Conservation (phyloP, 305 asterid genomes). For the Plantago lanceolata region DNA sequence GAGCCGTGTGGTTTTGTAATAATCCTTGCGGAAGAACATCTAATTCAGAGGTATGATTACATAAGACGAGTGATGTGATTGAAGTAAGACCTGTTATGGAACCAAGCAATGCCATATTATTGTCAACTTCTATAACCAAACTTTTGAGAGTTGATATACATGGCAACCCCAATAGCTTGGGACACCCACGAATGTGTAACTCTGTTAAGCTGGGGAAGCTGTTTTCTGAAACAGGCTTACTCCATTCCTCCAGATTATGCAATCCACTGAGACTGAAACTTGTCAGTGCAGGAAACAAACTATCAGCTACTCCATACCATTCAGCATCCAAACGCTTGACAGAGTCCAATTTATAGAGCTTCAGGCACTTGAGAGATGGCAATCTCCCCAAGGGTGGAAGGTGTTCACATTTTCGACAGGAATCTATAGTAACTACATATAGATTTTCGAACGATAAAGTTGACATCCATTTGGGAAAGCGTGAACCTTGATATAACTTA, state of each 20-base stretch:
- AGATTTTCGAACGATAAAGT: background rate
- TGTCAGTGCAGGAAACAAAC: slow-evolving; percentile 14
- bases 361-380: background rate
- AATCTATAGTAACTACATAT: background rate
- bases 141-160: slow-evolving; percentile 15
- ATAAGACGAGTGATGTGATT: slow-evolving; percentile 17
- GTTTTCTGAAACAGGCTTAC: slow-evolving; percentile 7
- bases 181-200: slow-evolving; percentile 2
- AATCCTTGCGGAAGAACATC: slow-evolving; percentile 22
- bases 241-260: slow-evolving; percentile 25
- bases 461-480: slow-evolving; percentile 30
- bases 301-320: slow-evolving; percentile 9
- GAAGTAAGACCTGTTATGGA: slow-evolving; percentile 10
- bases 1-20: slow-evolving; percentile 20
- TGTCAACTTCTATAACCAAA: background rate
- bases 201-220: slow-evolving; percentile 16
- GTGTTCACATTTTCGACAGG: slow-evolving; percentile 17
- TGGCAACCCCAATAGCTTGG: slow-evolving; percentile 21
- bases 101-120: slow-evolving; percentile 7
- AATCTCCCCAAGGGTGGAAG: slow-evolving; percentile 25
- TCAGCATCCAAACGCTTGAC: slow-evolving; percentile 7
- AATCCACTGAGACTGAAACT: background rate
- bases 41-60: background rate
- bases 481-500: slow-evolving; percentile 22
- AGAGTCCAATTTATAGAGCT: background rate